Conservation (phyloP, 352 stramenopile species). For the Globisporangium paddicum region DNA sequence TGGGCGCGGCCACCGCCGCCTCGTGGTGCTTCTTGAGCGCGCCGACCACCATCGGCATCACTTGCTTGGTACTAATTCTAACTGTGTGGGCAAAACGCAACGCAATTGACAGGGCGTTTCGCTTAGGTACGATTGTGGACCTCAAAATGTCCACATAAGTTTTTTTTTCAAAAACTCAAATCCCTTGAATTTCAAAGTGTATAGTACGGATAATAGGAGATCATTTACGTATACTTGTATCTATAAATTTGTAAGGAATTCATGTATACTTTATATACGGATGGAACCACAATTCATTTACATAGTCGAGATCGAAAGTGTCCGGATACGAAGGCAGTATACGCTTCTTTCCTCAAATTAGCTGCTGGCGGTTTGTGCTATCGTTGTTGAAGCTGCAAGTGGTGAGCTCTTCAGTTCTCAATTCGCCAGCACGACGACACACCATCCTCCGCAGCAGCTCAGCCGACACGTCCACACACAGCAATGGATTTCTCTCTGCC, state of each 20-base stretch:
- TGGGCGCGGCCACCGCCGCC: background rate
- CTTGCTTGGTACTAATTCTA: background rate
- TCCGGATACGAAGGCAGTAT: too few relatives aligned
- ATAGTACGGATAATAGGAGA: too few relatives aligned
- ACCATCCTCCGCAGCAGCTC: background rate
- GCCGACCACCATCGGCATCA: slow-evolving; percentile 17
- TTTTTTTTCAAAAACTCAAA: slow-evolving; percentile 17
- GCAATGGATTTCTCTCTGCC: slow-evolving; percentile 13
- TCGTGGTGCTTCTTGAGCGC: slow-evolving; percentile 15
- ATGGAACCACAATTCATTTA: too few relatives aligned
- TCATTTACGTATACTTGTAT: too few relatives aligned
- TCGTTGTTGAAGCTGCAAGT: slow-evolving; percentile 5
- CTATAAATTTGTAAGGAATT: too few relatives aligned
- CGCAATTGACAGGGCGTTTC: background rate
- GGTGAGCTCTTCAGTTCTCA: slow-evolving; percentile 6
- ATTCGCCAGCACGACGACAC: background rate
- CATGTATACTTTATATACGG: too few relatives aligned
- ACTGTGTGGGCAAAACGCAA: background rate
- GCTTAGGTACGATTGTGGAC: slow-evolving; percentile 5
- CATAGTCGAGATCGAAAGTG: too few relatives aligned
- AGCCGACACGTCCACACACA: background rate
- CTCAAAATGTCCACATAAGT: background rate
- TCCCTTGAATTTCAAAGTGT: background rate
- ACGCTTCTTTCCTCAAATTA: too few relatives aligned
- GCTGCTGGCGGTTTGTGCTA: background rate